Base-by-base conservation (phyloP, 1,284 basidiomycete species). In the Apiotrichum sp. region DNA sequence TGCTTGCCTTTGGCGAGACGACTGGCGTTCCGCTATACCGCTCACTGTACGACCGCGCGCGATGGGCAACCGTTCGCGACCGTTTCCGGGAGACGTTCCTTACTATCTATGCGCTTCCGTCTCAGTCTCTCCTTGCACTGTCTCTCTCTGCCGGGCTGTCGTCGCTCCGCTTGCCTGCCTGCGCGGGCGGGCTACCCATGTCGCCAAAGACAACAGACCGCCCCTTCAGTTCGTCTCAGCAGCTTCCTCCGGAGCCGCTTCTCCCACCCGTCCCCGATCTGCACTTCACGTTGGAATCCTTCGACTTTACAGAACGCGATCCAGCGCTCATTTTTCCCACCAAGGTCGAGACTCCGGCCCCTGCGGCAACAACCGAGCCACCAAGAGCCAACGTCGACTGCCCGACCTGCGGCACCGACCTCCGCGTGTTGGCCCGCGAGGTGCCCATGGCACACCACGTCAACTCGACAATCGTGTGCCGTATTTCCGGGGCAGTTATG, bases 401-500 rank as follows among this genome's bases (percentile, higher is more conserved):
- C 72, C 95, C 95, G 0, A 86, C 90, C 4, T 98, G 95, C 74
- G 87, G 90, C 62, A 67, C 72, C 2, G 83, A 86, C 11, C 80
- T 98, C 14, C 85, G 86, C 22, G 79, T 82, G 52, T 81, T 98
- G 6, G 91, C 88, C 4, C 80, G 82, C 55, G 88, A 93, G 63
- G 90, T 97, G 0, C 95, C 96, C 0, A 87, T 85, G 74, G 90
- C 87, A 61, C 93, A 98, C 76, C 93, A 97, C 71, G 85, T 87
- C 49, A 97, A 95, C 70, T 96, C 92, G 47, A 93, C 90, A 0
- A 88, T 98, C 55, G 93, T 98, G 10, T 98, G 96, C 72, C 78
- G 84, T 44, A 82, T 96, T 63, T 89, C 82, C 55, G 93, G 95
- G 31, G 86, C 86, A 71, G 90, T 98, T 58, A 96, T 98, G 86